Evolutionary conservation across 2,329 filamentous ascomycete genomes (phyloP), one percentile per base, ranked within the genome.

Genomic region (Kalmusia sp.): DNA sequence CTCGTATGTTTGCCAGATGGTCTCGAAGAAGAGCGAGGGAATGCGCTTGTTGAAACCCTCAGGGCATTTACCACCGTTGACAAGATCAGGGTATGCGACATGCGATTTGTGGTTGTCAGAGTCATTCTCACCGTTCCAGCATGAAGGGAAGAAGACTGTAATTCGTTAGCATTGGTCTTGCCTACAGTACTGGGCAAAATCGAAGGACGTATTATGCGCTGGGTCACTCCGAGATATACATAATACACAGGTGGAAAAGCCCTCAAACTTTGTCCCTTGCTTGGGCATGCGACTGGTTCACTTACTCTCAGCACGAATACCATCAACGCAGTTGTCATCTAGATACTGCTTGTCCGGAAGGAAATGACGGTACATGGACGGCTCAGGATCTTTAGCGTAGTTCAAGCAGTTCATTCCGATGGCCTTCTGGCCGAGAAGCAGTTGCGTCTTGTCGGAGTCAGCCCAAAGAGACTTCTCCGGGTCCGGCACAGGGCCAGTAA

Each of bases 361-460:
- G 70, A 85, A 87, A 74, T 96, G 93, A 61, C 93, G 91, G 74
- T 86, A 89, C 30, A 96, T 82, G 12, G 92, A 89, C 1, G 83
- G 82, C 73, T 96, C 92, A 2, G 89, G 79, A 0, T 74, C 52
- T 15, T 64, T 65, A 21, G 75, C 79, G 71, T 97, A 97, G 84
- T 98, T 88, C 55, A 99, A 78, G 76, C 95, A 98, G 81, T 98
- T 98, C 84, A 96, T 96, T 3, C 95, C 93, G 24, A 97, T 65
- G 8, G 93, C 91, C 57, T 93, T 92, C 79, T 96, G 89, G 45
- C 78, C 79, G 31, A 97, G 83, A 47, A 87, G 84, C 14, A 76
- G 73, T 78, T 96, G 92, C 9, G 87, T 89, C 65, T 84, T 83
- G 54, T 88, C 84, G 4, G 86, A 77, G 3, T 49, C 51, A 4